A percentile compares a stretch with the other conserved stretches of the same genome.
Evolutionary conservation across 192 early-diverging fungal genomes (phyloP).

Genomic region (Umbelopsis isabellina): DNA sequence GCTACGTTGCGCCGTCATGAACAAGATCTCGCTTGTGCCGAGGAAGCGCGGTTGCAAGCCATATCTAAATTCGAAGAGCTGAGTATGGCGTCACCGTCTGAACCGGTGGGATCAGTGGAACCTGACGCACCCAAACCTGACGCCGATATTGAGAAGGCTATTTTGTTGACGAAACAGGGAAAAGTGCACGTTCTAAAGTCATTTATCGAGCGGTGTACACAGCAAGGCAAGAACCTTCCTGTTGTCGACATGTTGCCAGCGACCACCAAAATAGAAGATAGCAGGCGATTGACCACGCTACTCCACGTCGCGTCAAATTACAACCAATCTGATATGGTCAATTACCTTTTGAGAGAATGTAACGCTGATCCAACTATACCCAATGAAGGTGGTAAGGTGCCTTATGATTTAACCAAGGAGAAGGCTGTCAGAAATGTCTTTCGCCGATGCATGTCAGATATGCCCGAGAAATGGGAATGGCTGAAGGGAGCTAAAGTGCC

Average conservation of each 20-base stretch:
- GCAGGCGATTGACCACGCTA: constrained; percentile 55
- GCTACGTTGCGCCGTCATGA: constrained; percentile 31
- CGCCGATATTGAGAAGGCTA: constrained; percentile 51
- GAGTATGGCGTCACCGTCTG: constrained; percentile 16
- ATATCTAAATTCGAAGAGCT: constrained; percentile 14
- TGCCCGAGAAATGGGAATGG: constrained; percentile 72
- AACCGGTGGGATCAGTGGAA: background rate
- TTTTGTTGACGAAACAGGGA: constrained; percentile 62
- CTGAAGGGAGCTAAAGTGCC: constrained; percentile 63
- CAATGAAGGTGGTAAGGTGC: constrained; percentile 41
- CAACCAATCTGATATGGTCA: constrained; percentile 63
- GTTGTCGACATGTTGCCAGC: constrained; percentile 29
- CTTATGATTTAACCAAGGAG: constrained; percentile 73
- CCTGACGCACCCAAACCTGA: constrained; percentile 26
- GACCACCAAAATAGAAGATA: constrained; percentile 45
- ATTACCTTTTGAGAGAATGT: constrained; percentile 59
- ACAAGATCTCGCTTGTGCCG: constrained; percentile 29
- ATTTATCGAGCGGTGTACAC: constrained; percentile 41
- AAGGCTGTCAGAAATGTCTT: constrained; percentile 78
- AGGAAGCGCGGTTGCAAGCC: constrained; percentile 32
- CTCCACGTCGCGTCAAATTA: constrained; percentile 76
- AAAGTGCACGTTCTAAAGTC: constrained; percentile 61
- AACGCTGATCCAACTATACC: constrained; percentile 78
- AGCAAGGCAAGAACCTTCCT: constrained; percentile 52
- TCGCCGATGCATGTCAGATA: constrained; percentile 63